Evolutionary conservation across 257 asterid species (phyloP).

Genomic region (Salvia splendens): DNA sequence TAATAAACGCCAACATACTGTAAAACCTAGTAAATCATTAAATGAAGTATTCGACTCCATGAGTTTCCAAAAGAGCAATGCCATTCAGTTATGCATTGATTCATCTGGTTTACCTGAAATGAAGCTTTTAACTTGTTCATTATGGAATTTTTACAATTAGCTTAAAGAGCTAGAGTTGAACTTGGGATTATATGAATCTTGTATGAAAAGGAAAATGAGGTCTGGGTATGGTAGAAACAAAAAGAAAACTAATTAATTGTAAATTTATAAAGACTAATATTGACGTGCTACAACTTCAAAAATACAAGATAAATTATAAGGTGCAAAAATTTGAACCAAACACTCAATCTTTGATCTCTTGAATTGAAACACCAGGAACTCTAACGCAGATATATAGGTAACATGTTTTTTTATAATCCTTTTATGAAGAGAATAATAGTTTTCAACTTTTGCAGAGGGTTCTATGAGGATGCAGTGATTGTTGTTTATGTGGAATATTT

Average conservation of each 20-base stretch:
- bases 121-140: not conserved
- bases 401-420: too few relatives aligned
- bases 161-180: not conserved
- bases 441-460: not conserved
- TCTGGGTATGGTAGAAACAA: not conserved
- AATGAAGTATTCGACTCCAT: not conserved
- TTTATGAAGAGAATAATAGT: constrained; percentile 17
- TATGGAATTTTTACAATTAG: not conserved
- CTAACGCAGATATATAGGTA: too few relatives aligned
- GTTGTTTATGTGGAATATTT: not conserved
- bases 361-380: too few relatives aligned
- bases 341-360: not conserved
- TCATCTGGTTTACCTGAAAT: not conserved
- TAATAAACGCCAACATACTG: not conserved
- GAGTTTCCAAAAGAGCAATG: not conserved
- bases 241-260: not conserved
- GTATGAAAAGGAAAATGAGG: not conserved
- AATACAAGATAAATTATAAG: too few relatives aligned
- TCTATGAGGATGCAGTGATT: not conserved
- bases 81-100: not conserved
- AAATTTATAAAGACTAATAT: not conserved
- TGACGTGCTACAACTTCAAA: too few relatives aligned
- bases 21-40: not conserved
- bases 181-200: not conserved
- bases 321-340: not conserved